Percentiles rank a stretch among this genome's conserved stretches.
phyloP scores from a whole-genome alignment of 805 yeast species.

The Kodamaea restingae region DNA sequence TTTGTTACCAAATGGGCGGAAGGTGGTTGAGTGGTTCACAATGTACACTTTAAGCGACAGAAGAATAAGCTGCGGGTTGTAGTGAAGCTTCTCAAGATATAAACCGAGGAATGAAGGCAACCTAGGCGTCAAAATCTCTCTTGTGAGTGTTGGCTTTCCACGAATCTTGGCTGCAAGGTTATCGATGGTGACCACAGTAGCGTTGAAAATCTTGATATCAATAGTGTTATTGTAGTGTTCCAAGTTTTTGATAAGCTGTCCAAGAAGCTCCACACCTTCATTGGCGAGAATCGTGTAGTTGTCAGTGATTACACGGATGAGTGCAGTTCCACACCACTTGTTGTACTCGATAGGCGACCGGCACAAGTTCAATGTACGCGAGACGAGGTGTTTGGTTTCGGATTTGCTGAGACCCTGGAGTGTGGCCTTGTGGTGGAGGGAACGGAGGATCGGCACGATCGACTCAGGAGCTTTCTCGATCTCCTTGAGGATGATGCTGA shows the following conservation, averaged over 20 bases:
- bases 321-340: slow-evolving; percentile 59
- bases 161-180: slow-evolving; percentile 48
- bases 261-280: slow-evolving; percentile 39
- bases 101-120: slow-evolving; percentile 57
- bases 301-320: slow-evolving; percentile 42
- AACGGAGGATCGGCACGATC: slow-evolving; percentile 29
- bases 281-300: slow-evolving; percentile 36
- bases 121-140: slow-evolving; percentile 81
- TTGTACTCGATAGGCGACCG: slow-evolving; percentile 41
- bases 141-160: slow-evolving; percentile 78
- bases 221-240: slow-evolving; percentile 35
- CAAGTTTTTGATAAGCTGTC: slow-evolving; percentile 39
- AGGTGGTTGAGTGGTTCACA: slow-evolving; percentile 66
- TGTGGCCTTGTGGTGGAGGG: slow-evolving; percentile 27
- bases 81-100: slow-evolving; percentile 41
- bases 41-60: slow-evolving; percentile 38
- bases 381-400: slow-evolving; percentile 48
- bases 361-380: slow-evolving; percentile 40
- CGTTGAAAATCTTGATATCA: slow-evolving; percentile 31
- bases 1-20: slow-evolving; percentile 71
- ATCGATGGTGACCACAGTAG: slow-evolving; percentile 39
- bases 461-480: slow-evolving; percentile 6
- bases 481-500: slow-evolving; percentile 4
- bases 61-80: slow-evolving; percentile 31
- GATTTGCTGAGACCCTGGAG: slow-evolving; percentile 44